Conservation (phyloP, 2,329 filamentous ascomycete species). For the Ceratocystis smalleyi region DNA sequence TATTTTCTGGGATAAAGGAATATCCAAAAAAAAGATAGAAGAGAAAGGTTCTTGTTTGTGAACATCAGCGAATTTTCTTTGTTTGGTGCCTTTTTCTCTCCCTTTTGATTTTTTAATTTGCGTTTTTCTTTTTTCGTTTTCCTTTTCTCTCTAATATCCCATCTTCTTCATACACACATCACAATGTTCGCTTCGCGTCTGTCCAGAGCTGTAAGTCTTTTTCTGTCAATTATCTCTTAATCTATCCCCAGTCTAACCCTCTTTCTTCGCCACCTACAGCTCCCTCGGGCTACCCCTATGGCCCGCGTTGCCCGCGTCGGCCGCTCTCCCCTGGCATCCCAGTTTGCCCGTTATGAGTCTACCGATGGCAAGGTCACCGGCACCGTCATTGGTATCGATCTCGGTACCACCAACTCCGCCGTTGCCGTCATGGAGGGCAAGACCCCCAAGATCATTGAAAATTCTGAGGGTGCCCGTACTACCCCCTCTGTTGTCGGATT, state of each 20-base stretch:
- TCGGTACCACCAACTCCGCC: slow-evolving; percentile 95
- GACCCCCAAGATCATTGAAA: slow-evolving; percentile 89
- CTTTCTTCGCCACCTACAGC: slow-evolving; percentile 30
- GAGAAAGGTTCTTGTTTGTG: slow-evolving; percentile 7
- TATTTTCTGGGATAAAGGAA: neutral
- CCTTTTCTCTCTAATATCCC: slow-evolving; percentile 22
- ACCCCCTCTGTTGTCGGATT: slow-evolving; percentile 93
- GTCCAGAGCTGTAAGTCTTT: slow-evolving; percentile 54
- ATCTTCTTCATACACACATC: slow-evolving; percentile 23
- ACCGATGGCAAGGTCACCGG: slow-evolving; percentile 83
- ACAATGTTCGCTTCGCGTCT: slow-evolving; percentile 60
- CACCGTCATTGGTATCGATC: slow-evolving; percentile 92
- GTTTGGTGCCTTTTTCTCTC: slow-evolving; percentile 15
- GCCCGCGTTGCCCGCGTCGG: slow-evolving; percentile 46
- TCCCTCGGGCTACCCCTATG: slow-evolving; percentile 60
- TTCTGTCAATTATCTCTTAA: neutral
- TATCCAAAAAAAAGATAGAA: neutral
- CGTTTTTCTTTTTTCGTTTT: slow-evolving; percentile 22
- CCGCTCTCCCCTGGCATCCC: slow-evolving; percentile 55
- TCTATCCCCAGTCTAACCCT: neutral
- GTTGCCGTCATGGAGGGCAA: slow-evolving; percentile 98
- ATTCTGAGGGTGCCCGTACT: slow-evolving; percentile 84
- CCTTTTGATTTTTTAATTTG: slow-evolving; percentile 22
- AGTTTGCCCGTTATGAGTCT: slow-evolving; percentile 64
- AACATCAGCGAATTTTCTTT: slow-evolving; percentile 8